Evolutionary conservation across 2,329 filamentous ascomycete species (phyloP).

Genomic region (Acephala macrosclerotiorum): DNA sequence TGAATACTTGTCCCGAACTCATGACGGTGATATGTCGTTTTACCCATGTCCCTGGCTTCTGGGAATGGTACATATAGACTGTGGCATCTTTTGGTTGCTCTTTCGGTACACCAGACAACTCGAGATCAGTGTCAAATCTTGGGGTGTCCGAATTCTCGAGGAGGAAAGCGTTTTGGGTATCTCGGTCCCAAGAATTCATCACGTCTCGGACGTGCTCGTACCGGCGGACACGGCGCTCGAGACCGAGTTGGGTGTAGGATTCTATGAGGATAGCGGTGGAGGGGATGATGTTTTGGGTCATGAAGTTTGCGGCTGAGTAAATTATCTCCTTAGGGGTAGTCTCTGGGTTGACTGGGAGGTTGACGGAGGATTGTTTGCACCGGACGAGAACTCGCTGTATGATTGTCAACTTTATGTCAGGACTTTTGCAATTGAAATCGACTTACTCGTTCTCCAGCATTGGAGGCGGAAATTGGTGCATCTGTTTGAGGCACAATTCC

Average conservation of each 20-base stretch:
- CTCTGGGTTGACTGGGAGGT: conserved; percentile 74
- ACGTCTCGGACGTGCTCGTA: conserved; percentile 89
- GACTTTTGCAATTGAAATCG: neutral
- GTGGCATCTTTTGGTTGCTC: conserved; percentile 70
- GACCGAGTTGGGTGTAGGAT: conserved; percentile 74
- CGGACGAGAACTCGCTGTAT: conserved; percentile 72
- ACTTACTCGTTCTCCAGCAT: conserved; percentile 78
- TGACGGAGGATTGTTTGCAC: conserved; percentile 73
- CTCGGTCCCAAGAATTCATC: conserved; percentile 91
- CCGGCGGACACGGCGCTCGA: conserved; percentile 82
- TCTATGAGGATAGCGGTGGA: conserved; percentile 77
- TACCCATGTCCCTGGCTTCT: conserved; percentile 84
- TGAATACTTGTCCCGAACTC: conserved; percentile 73
- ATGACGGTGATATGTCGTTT: conserved; percentile 82
- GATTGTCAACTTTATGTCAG: conserved; percentile 40
- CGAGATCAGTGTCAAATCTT: conserved; percentile 67
- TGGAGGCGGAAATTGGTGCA: conserved; percentile 81
- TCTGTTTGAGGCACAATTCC: conserved; percentile 64
- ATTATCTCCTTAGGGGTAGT: conserved; percentile 81
- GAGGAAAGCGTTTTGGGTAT: conserved; percentile 77
- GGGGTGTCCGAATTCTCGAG: conserved; percentile 66
- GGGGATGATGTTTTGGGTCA: conserved; percentile 70
- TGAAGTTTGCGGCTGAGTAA: conserved; percentile 66
- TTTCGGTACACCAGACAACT: conserved; percentile 68
- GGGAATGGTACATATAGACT: conserved; percentile 80